Evolutionary conservation across 108 stramenopile genomes (phyloP), one percentile per base, ranked within the genome.

Genomic region (Pseudonitzschia delicatissima): DNA sequence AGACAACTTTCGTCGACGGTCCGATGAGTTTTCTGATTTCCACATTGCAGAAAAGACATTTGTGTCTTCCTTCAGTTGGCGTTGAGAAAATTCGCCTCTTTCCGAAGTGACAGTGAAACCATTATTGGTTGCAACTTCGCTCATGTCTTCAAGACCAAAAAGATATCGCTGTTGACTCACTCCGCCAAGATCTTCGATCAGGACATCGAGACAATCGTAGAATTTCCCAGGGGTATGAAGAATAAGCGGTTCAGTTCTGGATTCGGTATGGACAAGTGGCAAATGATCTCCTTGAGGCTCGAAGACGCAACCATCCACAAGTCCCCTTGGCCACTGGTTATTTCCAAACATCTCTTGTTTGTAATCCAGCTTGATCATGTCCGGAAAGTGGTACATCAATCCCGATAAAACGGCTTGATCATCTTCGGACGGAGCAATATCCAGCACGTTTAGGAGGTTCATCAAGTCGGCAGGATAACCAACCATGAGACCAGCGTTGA

Each of bases 171-270:
- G 55, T 23, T 68, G 51, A 47, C 67, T 68, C 11, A 45, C 42
- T 45, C 67, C 67, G n/a, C 67, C 67, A 26, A 68, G 45, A 11
- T 53, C 34, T 45, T 68, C 67, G 40, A 68, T 68, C 2, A 68
- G 37, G 15, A 45, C 40, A 45, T 68, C 67, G 8, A 68, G 29
- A 40, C 67, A 68, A 48, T 34, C 67, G 44, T 68, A 68, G 45
- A 68, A 68, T 25, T 68, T 68, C 59, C 67, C 67, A 45, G 67
- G 67, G 26, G 67, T 68, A 32, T 68, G 67, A 8, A 68, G 2
- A 25, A 68, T 45, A 1, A 68, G 11, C 9, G 67, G 67, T 11
- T 47, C 49, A 1, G 66, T 66, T 18, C 60, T 37, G 40, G 60
- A 39, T 61, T 61, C 60, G 20, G 39, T 61, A 61, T 61, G 60